These are phyloP conservation scores for Endoconidiophora laricicola DNA, from an alignment of 2,329 filamentous ascomycete genomes.

Conservation along the genomic window DNA sequence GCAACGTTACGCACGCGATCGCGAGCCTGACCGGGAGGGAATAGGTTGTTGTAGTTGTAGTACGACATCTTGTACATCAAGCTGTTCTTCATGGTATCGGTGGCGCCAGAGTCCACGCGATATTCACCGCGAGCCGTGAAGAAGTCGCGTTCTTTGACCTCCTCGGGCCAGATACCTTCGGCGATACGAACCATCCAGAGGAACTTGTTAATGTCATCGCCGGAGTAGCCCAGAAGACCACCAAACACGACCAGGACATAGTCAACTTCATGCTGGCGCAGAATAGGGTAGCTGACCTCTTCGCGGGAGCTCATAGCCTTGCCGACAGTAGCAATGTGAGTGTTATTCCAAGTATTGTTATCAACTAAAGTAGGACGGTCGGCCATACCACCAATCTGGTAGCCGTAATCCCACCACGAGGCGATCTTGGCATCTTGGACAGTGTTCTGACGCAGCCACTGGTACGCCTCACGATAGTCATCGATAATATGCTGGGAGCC, in stretches of 20 bases:
- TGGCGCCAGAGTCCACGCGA: conserved; percentile 80
- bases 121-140: conserved; percentile 92
- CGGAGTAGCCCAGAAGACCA: conserved; percentile 88
- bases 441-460: conserved; percentile 98
- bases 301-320: conserved; percentile 97
- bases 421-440: conserved; percentile 91
- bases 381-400: conserved; percentile 99
- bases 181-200: conserved; percentile 99
- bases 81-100: conserved; percentile 96
- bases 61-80: conserved; percentile 99
- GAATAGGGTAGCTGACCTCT: conserved; percentile 96
- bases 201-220: conserved; percentile 99
- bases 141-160: conserved; percentile 92
- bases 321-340: conserved; percentile 94
- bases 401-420: conserved; percentile 99
- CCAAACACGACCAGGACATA: conserved; percentile 98
- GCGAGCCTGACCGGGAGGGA: conserved; percentile 75
- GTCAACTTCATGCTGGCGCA: conserved; percentile 96
- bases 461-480: conserved; percentile 97
- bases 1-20: conserved; percentile 74
- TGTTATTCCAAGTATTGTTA: conserved; percentile 99
- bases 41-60: conserved; percentile 88
- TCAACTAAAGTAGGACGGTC: conserved; percentile 93
- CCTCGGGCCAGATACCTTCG: conserved; percentile 98
- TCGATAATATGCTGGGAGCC: conserved; percentile 98